Conservation (phyloP, 352 stramenopile species). For the Globisporangium cylindrosporum region DNA sequence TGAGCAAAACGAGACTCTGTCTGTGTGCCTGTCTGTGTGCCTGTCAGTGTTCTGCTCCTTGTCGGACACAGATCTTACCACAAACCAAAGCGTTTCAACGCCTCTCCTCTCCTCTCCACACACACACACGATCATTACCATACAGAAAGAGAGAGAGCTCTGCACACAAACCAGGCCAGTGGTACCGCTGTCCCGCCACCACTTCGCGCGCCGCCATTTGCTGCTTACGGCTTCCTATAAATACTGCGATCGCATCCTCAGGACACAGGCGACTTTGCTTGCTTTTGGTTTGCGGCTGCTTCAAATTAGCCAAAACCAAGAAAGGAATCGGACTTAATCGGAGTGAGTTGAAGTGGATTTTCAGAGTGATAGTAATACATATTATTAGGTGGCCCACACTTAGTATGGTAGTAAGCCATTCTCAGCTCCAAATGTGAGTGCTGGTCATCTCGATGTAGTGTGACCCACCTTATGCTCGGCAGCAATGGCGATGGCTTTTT, state of each 20-base stretch:
- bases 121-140: background rate
- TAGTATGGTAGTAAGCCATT: background rate
- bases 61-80: conserved; percentile 2
- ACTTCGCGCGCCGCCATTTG: background rate
- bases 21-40: too few relatives aligned
- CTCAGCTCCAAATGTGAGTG: background rate
- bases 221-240: background rate
- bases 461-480: background rate
- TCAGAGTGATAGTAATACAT: conserved; percentile 1
- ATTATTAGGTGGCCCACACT: background rate
- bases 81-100: conserved; percentile 10
- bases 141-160: background rate
- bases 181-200: background rate
- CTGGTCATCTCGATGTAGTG: background rate
- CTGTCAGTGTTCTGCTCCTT: background rate
- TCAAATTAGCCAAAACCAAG: background rate
- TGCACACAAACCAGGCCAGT: background rate
- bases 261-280: background rate
- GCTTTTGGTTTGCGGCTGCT: background rate
- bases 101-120: background rate
- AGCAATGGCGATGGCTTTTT: background rate
- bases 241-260: conserved; percentile 1
- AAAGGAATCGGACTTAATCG: background rate
- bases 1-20: background rate
- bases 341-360: conserved; percentile 4